Conservation (phyloP, 306 rosid species). For the Vigna trinervia region DNA sequence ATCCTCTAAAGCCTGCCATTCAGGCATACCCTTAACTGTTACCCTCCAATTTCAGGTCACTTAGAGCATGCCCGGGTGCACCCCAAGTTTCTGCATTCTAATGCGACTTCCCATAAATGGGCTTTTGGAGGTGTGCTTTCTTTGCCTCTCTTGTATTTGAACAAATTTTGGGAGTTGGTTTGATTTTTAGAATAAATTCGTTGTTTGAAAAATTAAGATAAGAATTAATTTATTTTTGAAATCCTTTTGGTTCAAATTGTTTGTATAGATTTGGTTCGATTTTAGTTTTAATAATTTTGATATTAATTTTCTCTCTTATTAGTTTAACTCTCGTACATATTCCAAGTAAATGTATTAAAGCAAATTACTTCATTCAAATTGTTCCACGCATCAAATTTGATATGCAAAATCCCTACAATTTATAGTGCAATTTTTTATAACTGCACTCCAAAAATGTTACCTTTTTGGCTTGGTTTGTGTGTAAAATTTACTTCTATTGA, state of each 20-base stretch:
- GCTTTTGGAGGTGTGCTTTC: conserved; percentile 87
- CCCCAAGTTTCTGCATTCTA: conserved; percentile 97
- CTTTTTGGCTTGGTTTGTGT: neutral
- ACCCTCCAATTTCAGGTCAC: conserved; percentile 55
- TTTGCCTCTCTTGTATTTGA: conserved; percentile 27
- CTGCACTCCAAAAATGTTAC: neutral
- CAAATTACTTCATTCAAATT: neutral
- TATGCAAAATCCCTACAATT: neutral
- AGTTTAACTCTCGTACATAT: neutral
- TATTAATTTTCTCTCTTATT: neutral
- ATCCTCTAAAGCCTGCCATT: neutral
- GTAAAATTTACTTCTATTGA: conserved; percentile 12
- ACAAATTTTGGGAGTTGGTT: neutral
- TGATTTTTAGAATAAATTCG: neutral
- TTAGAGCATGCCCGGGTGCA: conserved; percentile 95
- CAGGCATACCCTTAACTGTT: neutral
- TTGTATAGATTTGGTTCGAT: conserved; percentile 14
- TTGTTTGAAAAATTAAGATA: neutral
- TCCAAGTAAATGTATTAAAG: neutral
- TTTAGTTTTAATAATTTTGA: neutral
- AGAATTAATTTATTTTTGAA: neutral
- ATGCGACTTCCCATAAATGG: conserved; percentile 98
- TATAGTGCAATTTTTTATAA: neutral
- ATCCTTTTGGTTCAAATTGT: conserved; percentile 12
- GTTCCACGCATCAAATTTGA: neutral